Evolutionary conservation across 352 stramenopile genomes (phyloP).

Genomic region (Elongisporangium anandrum): DNA sequence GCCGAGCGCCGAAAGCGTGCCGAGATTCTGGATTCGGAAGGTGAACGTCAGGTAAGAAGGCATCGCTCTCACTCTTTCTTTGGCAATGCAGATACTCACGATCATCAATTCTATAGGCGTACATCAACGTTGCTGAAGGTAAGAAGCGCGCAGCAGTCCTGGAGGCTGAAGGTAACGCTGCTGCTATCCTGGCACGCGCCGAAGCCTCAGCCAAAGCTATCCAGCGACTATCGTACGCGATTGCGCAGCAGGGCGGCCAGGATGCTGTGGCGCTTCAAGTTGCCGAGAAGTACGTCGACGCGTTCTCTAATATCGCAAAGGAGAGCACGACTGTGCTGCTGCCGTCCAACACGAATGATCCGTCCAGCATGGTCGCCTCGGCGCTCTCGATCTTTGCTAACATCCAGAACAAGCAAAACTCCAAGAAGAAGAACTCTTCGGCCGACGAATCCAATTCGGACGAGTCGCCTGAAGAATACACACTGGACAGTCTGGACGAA

Average conservation of each 20-base stretch:
- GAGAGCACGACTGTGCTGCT: constrained; percentile 86
- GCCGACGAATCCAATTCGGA: neutral
- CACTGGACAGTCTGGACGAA: constrained; percentile 54
- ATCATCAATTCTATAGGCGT: constrained; percentile 24
- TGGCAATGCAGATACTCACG: too few species aligned
- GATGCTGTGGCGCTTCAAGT: constrained; percentile 85
- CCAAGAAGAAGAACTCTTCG: neutral
- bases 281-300: constrained; percentile 90
- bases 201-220: constrained; percentile 83
- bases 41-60: constrained; percentile 45
- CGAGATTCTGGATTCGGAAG: constrained; percentile 89
- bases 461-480: constrained; percentile 37
- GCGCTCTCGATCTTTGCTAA: constrained; percentile 86
- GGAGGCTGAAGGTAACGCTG: constrained; percentile 82
- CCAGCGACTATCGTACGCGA: constrained; percentile 62
- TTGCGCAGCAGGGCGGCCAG: constrained; percentile 56
- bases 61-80: too few species aligned
- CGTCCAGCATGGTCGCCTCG: constrained; percentile 87
- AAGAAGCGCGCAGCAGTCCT: constrained; percentile 87
- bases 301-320: constrained; percentile 89
- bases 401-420: constrained; percentile 71
- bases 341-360: constrained; percentile 76
- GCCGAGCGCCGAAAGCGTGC: constrained; percentile 89
- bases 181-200: constrained; percentile 78
- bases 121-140: constrained; percentile 90